Evolutionary conservation across 2,329 filamentous ascomycete genomes (phyloP).

Genomic region (Alternaria gaisen): DNA sequence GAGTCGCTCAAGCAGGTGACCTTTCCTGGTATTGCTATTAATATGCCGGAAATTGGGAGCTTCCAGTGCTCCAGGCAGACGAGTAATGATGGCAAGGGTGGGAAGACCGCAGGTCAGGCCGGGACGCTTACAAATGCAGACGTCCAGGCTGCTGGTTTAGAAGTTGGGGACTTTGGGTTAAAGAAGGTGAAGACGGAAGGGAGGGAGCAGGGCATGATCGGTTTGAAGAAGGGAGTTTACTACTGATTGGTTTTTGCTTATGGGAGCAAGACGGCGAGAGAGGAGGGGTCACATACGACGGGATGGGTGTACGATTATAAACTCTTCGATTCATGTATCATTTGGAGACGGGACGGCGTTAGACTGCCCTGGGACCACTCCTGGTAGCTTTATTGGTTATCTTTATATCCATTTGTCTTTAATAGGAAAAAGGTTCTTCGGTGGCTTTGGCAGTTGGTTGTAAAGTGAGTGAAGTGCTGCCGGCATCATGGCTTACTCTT

Average conservation of each 20-base stretch:
- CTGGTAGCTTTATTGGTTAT: neutral
- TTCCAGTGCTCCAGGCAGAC: conserved; percentile 36
- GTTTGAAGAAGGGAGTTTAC: conserved; percentile 41
- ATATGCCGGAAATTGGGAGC: conserved; percentile 33
- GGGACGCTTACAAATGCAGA: conserved; percentile 22
- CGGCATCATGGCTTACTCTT: neutral
- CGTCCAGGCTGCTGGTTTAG: conserved; percentile 36
- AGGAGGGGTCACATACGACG: neutral
- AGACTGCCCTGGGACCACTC: neutral
- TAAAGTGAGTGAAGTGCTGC: neutral
- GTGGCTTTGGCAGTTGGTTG: neutral
- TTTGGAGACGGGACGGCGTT: neutral
- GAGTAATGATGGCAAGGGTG: neutral
- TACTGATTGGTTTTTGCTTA: conserved; percentile 26
- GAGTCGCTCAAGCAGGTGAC: conserved; percentile 26
- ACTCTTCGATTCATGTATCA: conserved; percentile 1
- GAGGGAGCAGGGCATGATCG: conserved; percentile 47
- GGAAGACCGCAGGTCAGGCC: conserved; percentile 7
- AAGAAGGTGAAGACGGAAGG: conserved; percentile 28
- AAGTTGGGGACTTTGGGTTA: conserved; percentile 29
- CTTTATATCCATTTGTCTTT: neutral
- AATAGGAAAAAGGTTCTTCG: neutral
- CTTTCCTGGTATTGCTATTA: conserved; percentile 35
- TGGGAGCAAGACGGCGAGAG: neutral
- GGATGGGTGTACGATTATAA: neutral